Percentiles rank a stretch among this genome's conserved stretches.
Evolutionary conservation across 2,329 filamentous ascomycete species (phyloP).

Genomic region (Fusarium temperatum): DNA sequence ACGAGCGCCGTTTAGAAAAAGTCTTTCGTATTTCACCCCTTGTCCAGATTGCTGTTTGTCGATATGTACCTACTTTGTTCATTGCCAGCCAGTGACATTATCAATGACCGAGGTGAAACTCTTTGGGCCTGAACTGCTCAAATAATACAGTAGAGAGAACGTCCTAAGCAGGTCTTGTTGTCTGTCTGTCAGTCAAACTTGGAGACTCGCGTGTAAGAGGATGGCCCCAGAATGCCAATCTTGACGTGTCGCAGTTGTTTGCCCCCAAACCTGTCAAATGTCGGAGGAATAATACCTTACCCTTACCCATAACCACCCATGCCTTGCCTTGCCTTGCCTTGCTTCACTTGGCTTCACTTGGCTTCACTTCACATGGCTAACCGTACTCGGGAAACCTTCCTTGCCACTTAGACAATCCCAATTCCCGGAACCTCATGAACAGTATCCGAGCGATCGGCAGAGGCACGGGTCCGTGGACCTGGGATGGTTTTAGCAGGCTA

Average conservation of each 20-base stretch:
- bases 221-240: slow-evolving; percentile 8
- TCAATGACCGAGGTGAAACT: not conserved
- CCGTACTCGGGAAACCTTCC: slow-evolving; percentile 25
- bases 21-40: slow-evolving; percentile 32
- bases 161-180: not conserved
- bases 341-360: not conserved
- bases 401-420: slow-evolving; percentile 27
- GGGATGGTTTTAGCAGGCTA: slow-evolving; percentile 6
- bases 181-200: not conserved
- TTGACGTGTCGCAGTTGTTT: slow-evolving; percentile 24
- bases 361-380: not conserved
- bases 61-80: not conserved
- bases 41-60: slow-evolving; percentile 16
- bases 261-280: slow-evolving; percentile 31
- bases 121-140: not conserved
- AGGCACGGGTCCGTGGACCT: slow-evolving; percentile 36
- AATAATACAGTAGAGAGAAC: not conserved
- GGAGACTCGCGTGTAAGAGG: slow-evolving; percentile 18
- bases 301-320: not conserved
- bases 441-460: slow-evolving; percentile 41
- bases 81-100: slow-evolving; percentile 3
- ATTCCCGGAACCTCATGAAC: slow-evolving; percentile 31
- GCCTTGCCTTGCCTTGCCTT: not conserved
- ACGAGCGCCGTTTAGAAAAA: slow-evolving; percentile 14
- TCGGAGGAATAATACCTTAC: slow-evolving; percentile 20